A percentile compares a stretch with the other conserved stretches of the same genome.
Conservation (phyloP, 2,329 filamentous ascomycete genomes). For the Gaeumannomyces tritici region DNA sequence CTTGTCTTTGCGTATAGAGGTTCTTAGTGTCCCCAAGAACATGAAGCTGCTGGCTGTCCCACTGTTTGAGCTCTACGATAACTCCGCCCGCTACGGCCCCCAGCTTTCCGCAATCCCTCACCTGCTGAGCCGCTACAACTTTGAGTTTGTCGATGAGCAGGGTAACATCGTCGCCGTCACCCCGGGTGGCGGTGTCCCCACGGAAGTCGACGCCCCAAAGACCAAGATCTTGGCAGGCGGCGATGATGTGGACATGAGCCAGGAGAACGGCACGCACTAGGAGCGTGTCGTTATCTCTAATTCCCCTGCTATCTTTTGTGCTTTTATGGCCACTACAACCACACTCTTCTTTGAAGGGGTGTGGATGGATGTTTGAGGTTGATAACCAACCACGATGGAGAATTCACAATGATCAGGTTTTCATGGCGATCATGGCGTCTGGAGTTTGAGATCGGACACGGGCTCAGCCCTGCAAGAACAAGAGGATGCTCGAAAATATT, state of each 20-base stretch:
- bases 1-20: constrained; percentile 45
- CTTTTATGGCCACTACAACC: background rate
- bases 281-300: background rate
- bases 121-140: constrained; percentile 88
- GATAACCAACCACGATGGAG: background rate
- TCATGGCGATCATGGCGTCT: background rate
- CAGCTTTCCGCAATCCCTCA: constrained; percentile 96
- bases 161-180: constrained; percentile 80
- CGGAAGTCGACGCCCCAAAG: constrained; percentile 41
- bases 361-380: background rate
- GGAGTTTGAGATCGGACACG: background rate
- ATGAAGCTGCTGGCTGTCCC: constrained; percentile 98
- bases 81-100: constrained; percentile 87
- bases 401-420: background rate
- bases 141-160: constrained; percentile 92
- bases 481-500: constrained; percentile 4
- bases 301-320: background rate
- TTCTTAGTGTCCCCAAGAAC: constrained; percentile 95
- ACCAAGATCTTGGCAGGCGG: constrained; percentile 58
- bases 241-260: constrained; percentile 49
- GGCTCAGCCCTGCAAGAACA: background rate
- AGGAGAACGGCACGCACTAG: constrained; percentile 28
- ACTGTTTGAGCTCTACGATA: constrained; percentile 96
- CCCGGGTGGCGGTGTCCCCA: constrained; percentile 55
- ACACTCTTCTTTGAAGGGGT: background rate